Evolutionary conservation across 768 basidiomycete species (phyloP).

Genomic region (Pleurotus djamor): DNA sequence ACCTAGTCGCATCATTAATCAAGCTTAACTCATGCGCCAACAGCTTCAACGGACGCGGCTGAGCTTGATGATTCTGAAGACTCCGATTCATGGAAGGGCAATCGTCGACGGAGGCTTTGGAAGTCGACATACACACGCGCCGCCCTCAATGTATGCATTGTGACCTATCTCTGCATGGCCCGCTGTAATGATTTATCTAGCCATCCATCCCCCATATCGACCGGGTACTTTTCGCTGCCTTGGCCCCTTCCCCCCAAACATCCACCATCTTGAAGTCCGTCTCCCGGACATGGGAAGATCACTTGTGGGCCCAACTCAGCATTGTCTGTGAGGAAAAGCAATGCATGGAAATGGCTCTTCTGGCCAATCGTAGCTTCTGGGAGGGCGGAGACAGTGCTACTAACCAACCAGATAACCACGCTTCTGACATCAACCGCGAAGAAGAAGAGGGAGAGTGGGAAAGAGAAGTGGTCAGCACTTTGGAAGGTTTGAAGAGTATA

Average conservation of each 20-base stretch:
- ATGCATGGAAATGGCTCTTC: slow-evolving; percentile 59
- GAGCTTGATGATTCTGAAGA: slow-evolving; percentile 50
- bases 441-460: slow-evolving; percentile 58
- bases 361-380: slow-evolving; percentile 79
- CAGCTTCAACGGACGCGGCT: slow-evolving; percentile 21
- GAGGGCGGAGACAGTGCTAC: slow-evolving; percentile 54
- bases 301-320: slow-evolving; percentile 89
- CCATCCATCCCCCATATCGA: slow-evolving; percentile 64
- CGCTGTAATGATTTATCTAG: slow-evolving; percentile 26
- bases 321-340: slow-evolving; percentile 81
- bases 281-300: slow-evolving; percentile 92
- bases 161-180: not conserved
- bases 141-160: slow-evolving; percentile 64
- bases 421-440: not conserved
- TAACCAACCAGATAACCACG: slow-evolving; percentile 19
- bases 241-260: slow-evolving; percentile 72
- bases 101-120: slow-evolving; percentile 79
- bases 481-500: slow-evolving; percentile 58
- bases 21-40: slow-evolving; percentile 18
- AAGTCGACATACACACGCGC: slow-evolving; percentile 81
- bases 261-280: slow-evolving; percentile 64
- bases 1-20: not conserved
- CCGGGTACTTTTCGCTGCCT: slow-evolving; percentile 84
- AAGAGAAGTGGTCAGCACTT: slow-evolving; percentile 52
- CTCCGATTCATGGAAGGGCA: slow-evolving; percentile 66